Percentiles rank a stretch among this genome's conserved stretches.
Evolutionary conservation across 768 basidiomycete genomes (phyloP).

Genomic region (Amyloporia xantha): DNA sequence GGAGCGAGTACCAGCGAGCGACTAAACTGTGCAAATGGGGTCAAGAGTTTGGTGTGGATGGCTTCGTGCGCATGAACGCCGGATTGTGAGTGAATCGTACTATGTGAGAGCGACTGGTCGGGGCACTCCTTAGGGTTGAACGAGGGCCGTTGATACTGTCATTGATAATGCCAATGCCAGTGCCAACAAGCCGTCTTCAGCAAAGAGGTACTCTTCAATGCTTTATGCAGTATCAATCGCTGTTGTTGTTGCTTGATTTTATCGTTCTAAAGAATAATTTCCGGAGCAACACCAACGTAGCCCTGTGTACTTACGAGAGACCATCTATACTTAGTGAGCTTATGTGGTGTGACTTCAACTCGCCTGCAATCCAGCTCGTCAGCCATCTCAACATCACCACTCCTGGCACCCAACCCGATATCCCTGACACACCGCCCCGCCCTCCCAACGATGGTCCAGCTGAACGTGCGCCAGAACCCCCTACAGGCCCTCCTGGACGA

Average conservation of each 20-base stretch:
- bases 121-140: too few relatives aligned
- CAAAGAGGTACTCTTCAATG: too few relatives aligned
- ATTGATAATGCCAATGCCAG: too few relatives aligned
- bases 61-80: slow-evolving; percentile 7
- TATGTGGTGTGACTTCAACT: slow-evolving; percentile 8
- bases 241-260: too few relatives aligned
- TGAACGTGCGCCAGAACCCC: background rate
- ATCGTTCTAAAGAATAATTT: too few relatives aligned
- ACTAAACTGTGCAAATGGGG: slow-evolving; percentile 4
- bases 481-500: background rate
- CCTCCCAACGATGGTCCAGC: background rate
- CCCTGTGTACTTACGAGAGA: background rate
- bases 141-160: too few relatives aligned
- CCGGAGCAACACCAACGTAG: background rate
- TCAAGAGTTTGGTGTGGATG: background rate
- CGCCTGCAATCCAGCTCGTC: slow-evolving; percentile 5
- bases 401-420: slow-evolving; percentile 2
- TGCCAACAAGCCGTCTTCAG: too few relatives aligned
- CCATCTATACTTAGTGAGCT: slow-evolving; percentile 3
- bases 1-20: background rate
- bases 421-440: background rate
- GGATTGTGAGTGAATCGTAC: slow-evolving; percentile 3
- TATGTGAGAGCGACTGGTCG: background rate
- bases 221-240: too few relatives aligned
- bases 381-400: slow-evolving; percentile 7